These are phyloP conservation scores for Puccinia coronata DNA, from an alignment of 1,284 basidiomycete genomes.

Conservation along the genomic window DNA sequence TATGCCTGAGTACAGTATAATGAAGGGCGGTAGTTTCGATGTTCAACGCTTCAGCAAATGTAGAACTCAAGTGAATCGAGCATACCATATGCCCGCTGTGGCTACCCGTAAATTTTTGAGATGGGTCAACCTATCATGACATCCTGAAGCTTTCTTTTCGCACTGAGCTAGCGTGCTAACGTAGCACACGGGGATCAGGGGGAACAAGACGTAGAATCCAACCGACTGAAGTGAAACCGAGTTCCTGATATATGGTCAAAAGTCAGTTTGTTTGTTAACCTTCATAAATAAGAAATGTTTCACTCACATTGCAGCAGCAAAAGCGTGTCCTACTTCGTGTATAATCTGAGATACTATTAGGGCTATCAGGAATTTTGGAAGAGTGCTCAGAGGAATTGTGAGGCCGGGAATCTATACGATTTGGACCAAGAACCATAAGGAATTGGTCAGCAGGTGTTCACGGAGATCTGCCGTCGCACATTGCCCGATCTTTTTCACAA, in stretches of 20 bases:
- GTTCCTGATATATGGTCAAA: conserved; percentile 10
- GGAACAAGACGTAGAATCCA: conserved; percentile 37
- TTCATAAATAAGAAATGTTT: background rate
- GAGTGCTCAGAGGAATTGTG: conserved; percentile 29
- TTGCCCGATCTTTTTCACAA: background rate
- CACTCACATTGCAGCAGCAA: conserved; percentile 36
- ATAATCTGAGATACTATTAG: conserved; percentile 32
- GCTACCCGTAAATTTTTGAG: conserved; percentile 21
- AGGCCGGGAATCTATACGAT: conserved; percentile 37
- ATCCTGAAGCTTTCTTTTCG: background rate
- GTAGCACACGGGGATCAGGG: conserved; percentile 41
- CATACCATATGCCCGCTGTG: conserved; percentile 44
- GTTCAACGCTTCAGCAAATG: background rate
- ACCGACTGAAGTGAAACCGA: conserved; percentile 10
- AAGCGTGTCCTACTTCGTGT: conserved; percentile 42
- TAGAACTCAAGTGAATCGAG: background rate
- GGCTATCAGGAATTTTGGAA: conserved; percentile 29
- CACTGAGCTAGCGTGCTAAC: conserved; percentile 11
- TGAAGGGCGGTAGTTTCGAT: background rate
- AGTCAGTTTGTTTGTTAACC: background rate
- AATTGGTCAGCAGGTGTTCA: background rate
- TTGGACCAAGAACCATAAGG: background rate
- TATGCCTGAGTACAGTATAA: conserved; percentile 18
- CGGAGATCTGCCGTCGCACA: background rate
- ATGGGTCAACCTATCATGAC: background rate